phyloP scores from a whole-genome alignment of 208 protist genomes.

The Hexamita inflata region DNA sequence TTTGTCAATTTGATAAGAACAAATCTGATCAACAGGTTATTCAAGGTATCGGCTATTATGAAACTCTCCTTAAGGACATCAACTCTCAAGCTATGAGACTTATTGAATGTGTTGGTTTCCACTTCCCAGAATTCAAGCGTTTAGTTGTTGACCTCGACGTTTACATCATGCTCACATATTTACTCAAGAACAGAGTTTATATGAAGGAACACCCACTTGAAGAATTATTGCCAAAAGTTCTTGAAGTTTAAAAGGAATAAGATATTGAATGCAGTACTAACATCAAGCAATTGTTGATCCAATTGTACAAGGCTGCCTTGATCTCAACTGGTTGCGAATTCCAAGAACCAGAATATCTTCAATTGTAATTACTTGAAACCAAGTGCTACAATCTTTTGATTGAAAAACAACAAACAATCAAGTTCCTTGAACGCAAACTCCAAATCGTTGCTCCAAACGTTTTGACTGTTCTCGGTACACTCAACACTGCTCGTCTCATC shows the following conservation, averaged over 20 bases:
- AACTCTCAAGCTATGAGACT: slow-evolving; percentile 96
- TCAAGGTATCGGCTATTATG: slow-evolving; percentile 89
- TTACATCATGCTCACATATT: no score
- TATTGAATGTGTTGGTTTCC: slow-evolving; percentile 38
- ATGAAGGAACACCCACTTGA: no score
- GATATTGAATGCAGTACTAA: no score
- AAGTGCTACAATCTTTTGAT: slow-evolving; percentile 69
- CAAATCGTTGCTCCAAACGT: slow-evolving; percentile 78
- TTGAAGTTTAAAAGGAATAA: no score
- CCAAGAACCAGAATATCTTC: slow-evolving; percentile 74
- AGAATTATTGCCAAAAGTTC: no score
- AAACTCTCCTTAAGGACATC: slow-evolving; percentile 97
- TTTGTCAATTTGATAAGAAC: slow-evolving; percentile 96
- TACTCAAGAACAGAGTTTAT: no score
- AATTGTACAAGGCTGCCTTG: no score
- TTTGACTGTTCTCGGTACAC: slow-evolving; percentile 83
- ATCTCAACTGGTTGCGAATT: slow-evolving; percentile 61
- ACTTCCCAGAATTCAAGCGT: slow-evolving; percentile 41
- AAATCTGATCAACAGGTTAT: slow-evolving; percentile 99
- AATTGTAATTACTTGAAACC: slow-evolving; percentile 74
- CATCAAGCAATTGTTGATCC: no score
- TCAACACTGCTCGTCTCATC: slow-evolving; percentile 75
- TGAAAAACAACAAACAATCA: slow-evolving; percentile 67
- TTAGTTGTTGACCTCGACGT: slow-evolving; percentile 2
- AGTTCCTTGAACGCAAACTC: slow-evolving; percentile 88